phyloP scores from a whole-genome alignment of 1,284 basidiomycete species.

The Pulveroboletus sp. region DNA sequence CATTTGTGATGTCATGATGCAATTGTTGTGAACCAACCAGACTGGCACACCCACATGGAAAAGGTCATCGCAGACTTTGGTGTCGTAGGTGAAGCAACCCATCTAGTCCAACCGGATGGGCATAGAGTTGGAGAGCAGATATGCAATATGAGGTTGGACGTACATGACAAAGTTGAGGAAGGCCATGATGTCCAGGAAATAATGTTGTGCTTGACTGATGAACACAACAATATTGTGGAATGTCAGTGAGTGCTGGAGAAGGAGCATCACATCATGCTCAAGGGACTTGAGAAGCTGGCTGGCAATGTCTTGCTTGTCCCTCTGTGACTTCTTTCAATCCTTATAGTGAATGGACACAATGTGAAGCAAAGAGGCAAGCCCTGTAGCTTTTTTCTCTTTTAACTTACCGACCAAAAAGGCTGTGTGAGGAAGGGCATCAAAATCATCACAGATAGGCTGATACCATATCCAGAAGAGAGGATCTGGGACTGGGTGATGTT shows the following conservation, averaged over 20 bases:
- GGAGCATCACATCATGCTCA: background rate
- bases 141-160: no score
- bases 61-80: no score
- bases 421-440: background rate
- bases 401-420: background rate
- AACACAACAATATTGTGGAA: background rate
- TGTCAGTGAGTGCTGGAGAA: background rate
- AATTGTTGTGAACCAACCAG: no score
- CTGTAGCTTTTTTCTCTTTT: background rate
- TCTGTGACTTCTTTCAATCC: background rate
- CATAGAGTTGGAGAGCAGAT: no score
- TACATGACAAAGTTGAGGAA: background rate
- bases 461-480: background rate
- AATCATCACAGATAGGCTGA: background rate
- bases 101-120: no score
- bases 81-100: no score
- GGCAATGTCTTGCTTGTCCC: background rate
- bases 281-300: background rate
- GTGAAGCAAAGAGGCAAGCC: background rate
- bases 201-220: background rate
- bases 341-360: background rate
- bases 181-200: background rate
- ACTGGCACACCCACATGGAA: no score
- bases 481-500: background rate
- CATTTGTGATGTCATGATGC: no score